A percentile compares a stretch with the other conserved stretches of the same genome.
Conservation (phyloP, 305 asterid species). For the Plantago lanceolata region DNA sequence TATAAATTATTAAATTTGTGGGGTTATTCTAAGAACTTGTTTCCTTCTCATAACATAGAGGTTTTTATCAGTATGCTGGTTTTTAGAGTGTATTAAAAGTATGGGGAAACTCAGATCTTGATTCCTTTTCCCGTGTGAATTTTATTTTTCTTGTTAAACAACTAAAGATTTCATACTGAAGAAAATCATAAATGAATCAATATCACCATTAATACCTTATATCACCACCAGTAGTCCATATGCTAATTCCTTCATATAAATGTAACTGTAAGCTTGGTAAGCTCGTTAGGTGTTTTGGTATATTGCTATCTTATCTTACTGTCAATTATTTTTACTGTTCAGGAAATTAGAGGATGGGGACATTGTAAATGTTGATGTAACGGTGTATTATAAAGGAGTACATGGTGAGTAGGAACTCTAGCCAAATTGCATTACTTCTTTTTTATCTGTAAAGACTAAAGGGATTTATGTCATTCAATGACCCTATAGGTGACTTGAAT, state of each 20-base stretch:
- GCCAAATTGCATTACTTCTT: constrained; percentile 4
- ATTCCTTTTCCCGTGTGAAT: background rate
- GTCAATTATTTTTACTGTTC: constrained; percentile 29
- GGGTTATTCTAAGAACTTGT: background rate
- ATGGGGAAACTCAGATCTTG: background rate
- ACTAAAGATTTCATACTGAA: constrained; percentile 4
- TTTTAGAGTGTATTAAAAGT: no score
- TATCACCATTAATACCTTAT: background rate
- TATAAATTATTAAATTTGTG: no score
- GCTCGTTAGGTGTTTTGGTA: background rate
- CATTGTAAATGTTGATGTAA: constrained; percentile 86
- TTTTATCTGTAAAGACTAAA: background rate
- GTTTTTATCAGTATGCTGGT: background rate
- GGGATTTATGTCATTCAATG: constrained; percentile 16
- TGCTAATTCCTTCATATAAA: constrained; percentile 3
- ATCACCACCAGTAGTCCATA: background rate
- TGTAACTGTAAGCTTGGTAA: background rate
- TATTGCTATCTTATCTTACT: constrained; percentile 18
- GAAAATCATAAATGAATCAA: constrained; percentile 1
- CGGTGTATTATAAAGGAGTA: constrained; percentile 85
- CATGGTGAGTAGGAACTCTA: constrained; percentile 55
- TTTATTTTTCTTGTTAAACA: background rate
- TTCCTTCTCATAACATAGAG: no score
- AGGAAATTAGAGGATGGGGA: constrained; percentile 98
- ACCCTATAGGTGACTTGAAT: constrained; percentile 78